Base-by-base conservation (phyloP, 2,329 filamentous ascomycete genomes). In the Xylaria multiplex region DNA sequence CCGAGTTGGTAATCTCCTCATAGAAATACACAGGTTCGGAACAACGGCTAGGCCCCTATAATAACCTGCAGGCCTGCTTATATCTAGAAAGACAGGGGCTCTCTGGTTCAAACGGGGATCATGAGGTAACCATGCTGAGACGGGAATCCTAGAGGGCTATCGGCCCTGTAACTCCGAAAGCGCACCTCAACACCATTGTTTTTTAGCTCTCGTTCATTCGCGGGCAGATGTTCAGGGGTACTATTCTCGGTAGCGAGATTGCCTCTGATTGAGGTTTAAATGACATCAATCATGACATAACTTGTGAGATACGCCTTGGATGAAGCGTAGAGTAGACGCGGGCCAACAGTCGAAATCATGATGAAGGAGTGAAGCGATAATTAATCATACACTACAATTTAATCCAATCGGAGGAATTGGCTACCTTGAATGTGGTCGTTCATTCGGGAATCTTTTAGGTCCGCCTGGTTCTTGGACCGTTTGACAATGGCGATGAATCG, bases 401-500 rank as follows among this genome's bases (percentile, higher is more conserved):
- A 43, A 19, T 30, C 6, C 22, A 11, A 19, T n/a, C 35, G 37
- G 37, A 4, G 37, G 13, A 40, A 14, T 40, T 14, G 2, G 37
- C 9, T 1, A 16, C 6, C 7, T 54, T 42, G 30, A 24, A 1
- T 5, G 5, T 27, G 27, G 5, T 24, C 9, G n/a, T 19, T 46
- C 24, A 32, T 0, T 55, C 24, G 13, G 37, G 37, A 40, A 13
- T 40, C 37, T 40, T 49, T 27, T n/a, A 7, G 13, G 14, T 13
- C 16, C 37, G 45, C 63, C 40, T 43, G 52, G 58, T 46, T 66
- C 56, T 46, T 54, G 19, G 13, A 48, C 52, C n/a, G 71, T 74
- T 73, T 74, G 67, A 70, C 55, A 59, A 68, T 65, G 70, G 54
- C 64, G 72, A 74, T 74, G 71, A 73, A 73, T 72, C 70, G 67